A percentile compares a stretch with the other conserved stretches of the same genome.
These are phyloP conservation scores for Thalassia testudinum DNA, from an alignment of 116 monocot species.

Conservation along the genomic window DNA sequence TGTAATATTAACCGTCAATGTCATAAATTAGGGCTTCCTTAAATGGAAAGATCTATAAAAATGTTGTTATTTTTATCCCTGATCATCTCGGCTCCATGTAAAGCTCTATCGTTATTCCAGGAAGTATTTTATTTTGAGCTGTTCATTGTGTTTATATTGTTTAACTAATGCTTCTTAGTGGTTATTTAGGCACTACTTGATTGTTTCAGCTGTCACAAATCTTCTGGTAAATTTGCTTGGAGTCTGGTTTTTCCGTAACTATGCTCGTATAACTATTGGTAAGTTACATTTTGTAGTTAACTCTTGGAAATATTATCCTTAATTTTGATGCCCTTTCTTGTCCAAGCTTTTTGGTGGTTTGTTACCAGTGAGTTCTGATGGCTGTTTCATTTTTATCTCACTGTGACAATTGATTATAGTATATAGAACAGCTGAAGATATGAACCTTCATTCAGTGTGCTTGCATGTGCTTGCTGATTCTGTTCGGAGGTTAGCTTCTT, in stretches of 20 bases:
- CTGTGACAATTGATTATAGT: slow-evolving; percentile 31
- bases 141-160: no score
- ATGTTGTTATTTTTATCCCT: no score
- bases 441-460: slow-evolving; percentile 90
- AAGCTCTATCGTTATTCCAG: no score
- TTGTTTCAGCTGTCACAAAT: slow-evolving; percentile 90
- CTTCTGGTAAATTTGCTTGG: slow-evolving; percentile 93
- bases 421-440: slow-evolving; percentile 96
- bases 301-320: neutral
- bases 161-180: no score
- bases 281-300: neutral
- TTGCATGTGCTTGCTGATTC: slow-evolving; percentile 98
- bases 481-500: slow-evolving; percentile 54
- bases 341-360: neutral
- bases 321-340: neutral
- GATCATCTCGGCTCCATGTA: no score
- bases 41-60: no score
- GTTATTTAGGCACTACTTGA: slow-evolving; percentile 74
- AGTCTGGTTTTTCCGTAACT: slow-evolving; percentile 92
- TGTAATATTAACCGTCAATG: no score
- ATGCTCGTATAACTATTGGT: slow-evolving; percentile 88
- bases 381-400: neutral
- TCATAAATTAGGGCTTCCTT: no score
- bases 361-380: neutral
- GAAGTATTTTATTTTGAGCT: no score